phyloP scores from a whole-genome alignment of 306 rosid species.

The Vigna mungo region DNA sequence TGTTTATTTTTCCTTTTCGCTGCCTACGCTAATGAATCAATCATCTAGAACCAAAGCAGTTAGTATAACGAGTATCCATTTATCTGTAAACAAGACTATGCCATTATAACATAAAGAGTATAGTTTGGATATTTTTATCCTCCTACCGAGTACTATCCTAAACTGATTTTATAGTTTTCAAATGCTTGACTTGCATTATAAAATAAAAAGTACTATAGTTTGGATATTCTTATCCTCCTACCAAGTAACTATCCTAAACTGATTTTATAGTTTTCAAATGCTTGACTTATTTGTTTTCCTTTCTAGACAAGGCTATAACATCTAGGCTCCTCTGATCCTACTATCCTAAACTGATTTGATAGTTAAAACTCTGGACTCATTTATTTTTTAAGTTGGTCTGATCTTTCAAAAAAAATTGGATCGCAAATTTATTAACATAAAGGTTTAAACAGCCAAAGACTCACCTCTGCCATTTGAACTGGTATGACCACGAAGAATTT shows the following conservation, averaged over 20 bases:
- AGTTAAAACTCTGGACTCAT: background rate
- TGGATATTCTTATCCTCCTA: conserved; percentile 8
- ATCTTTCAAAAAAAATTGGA: background rate
- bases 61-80: background rate
- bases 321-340: conserved; percentile 6
- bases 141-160: background rate
- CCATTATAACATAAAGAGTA: background rate
- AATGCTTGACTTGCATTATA: background rate
- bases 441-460: conserved; percentile 24
- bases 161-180: background rate
- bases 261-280: background rate
- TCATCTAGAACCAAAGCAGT: conserved; percentile 33
- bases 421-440: conserved; percentile 8
- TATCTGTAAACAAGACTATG: conserved; percentile 7
- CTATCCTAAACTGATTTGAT: background rate
- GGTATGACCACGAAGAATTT: conserved; percentile 83
- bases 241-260: background rate
- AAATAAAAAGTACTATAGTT: conserved; percentile 6
- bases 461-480: conserved; percentile 83
- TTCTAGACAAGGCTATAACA: conserved; percentile 26
- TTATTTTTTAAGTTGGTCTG: background rate
- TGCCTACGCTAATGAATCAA: conserved; percentile 12
- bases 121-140: conserved; percentile 22
- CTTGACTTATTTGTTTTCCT: background rate
- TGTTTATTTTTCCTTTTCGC: background rate